Percentiles rank a stretch among this genome's conserved stretches.
These are phyloP conservation scores for Termitomyces sp. DNA, from an alignment of 768 basidiomycete genomes.

Conservation along the genomic window DNA sequence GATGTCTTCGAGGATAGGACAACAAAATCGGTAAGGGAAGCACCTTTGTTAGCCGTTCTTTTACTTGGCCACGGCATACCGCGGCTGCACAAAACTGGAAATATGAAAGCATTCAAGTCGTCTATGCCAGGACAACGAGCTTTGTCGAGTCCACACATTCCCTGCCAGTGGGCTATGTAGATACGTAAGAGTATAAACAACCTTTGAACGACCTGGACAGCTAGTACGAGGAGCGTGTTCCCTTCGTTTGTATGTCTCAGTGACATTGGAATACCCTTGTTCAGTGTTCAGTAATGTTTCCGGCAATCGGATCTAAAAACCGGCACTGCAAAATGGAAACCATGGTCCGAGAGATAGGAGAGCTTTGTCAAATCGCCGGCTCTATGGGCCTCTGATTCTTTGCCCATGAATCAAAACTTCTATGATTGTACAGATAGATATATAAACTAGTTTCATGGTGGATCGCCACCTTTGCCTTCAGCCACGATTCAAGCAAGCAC, in stretches of 20 bases:
- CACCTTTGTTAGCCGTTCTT: neutral
- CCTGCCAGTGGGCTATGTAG: neutral
- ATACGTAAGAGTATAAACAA: neutral
- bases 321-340: neutral
- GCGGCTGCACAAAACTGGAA: slow-evolving; percentile 5
- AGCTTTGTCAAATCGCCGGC: neutral
- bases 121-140: neutral
- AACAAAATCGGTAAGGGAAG: slow-evolving; percentile 3
- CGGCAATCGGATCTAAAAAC: neutral
- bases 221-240: neutral
- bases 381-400: neutral
- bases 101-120: slow-evolving; percentile 1
- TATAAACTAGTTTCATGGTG: neutral
- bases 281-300: neutral
- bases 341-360: neutral
- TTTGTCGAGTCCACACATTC: neutral
- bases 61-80: slow-evolving; percentile 2
- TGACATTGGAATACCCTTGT: neutral
- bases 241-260: neutral
- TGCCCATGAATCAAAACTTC: neutral
- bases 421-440: neutral
- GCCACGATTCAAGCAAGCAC: neutral
- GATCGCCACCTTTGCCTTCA: neutral
- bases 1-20: neutral
- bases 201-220: neutral